Evolutionary conservation across 768 basidiomycete genomes (phyloP).

Genomic region (Tephrocybe sp.): DNA sequence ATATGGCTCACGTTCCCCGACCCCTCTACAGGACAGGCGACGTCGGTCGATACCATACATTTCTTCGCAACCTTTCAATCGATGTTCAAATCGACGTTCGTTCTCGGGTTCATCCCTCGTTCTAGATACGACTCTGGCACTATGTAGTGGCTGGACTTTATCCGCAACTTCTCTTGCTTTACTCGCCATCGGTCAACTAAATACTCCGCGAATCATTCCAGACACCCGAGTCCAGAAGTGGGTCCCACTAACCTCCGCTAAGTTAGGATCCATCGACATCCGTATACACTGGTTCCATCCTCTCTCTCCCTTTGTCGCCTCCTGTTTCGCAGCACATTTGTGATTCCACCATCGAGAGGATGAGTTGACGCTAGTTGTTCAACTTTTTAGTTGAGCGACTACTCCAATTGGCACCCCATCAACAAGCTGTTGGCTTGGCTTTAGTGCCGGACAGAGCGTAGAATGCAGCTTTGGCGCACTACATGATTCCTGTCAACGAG

Average conservation of each 20-base stretch:
- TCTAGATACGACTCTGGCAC: background rate
- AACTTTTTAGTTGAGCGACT: no score
- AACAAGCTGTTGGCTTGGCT: background rate
- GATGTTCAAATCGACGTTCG: no score
- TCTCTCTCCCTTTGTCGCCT: background rate
- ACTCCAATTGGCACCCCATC: background rate
- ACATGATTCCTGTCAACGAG: no score
- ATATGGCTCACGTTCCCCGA: background rate
- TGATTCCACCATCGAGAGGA: background rate
- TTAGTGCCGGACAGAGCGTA: background rate
- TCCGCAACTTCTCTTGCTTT: background rate
- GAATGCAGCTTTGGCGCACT: background rate
- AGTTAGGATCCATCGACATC: constrained; percentile 6
- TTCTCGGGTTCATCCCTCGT: no score
- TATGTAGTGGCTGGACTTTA: background rate
- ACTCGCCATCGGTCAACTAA: background rate
- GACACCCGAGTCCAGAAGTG: constrained; percentile 1
- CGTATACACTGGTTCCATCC: background rate
- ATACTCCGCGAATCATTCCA: background rate
- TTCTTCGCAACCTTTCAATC: background rate
- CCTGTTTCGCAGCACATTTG: constrained; percentile 9
- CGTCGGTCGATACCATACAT: no score
- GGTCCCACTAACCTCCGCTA: constrained; percentile 8
- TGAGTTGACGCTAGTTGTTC: no score
- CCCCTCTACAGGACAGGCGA: background rate